A percentile compares a stretch with the other conserved stretches of the same genome.
Conservation (phyloP, 768 basidiomycete genomes). For the Rhizopogon vulgaris region DNA sequence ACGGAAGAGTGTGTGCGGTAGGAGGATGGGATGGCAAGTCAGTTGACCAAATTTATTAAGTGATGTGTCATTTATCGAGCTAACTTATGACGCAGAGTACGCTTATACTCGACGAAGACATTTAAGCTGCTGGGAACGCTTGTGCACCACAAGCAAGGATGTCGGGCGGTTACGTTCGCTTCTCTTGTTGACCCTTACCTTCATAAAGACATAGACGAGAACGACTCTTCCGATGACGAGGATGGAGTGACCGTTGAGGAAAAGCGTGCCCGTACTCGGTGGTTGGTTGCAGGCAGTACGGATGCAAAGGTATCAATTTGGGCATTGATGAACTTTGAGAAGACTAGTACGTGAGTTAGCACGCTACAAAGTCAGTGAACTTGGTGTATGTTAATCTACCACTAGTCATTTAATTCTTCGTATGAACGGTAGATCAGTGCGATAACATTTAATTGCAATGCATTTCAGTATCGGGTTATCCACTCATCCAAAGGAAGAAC, state of each 20-base stretch:
- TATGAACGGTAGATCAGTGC: too few species aligned
- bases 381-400: not conserved
- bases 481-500: too few species aligned
- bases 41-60: constrained; percentile 21
- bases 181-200: constrained; percentile 9
- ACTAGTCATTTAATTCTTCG: too few species aligned
- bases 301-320: constrained; percentile 71
- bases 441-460: too few species aligned
- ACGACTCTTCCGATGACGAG: constrained; percentile 33
- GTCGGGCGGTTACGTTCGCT: constrained; percentile 74
- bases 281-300: constrained; percentile 62
- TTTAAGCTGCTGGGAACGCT: constrained; percentile 84
- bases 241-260: constrained; percentile 46
- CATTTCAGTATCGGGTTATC: too few species aligned
- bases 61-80: not conserved
- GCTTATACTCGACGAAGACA: constrained; percentile 74
- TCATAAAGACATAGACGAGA: constrained; percentile 22
- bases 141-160: constrained; percentile 71
- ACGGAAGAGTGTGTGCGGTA: constrained; percentile 76
- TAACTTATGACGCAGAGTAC: constrained; percentile 44
- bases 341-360: constrained; percentile 5
- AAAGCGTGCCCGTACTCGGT: constrained; percentile 40
- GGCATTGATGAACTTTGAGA: constrained; percentile 51
- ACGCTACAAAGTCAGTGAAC: not conserved
- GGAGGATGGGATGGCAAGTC: constrained; percentile 95